Evolutionary conservation across 1,284 basidiomycete species (phyloP).

Genomic region (Bjerkandera adusta): DNA sequence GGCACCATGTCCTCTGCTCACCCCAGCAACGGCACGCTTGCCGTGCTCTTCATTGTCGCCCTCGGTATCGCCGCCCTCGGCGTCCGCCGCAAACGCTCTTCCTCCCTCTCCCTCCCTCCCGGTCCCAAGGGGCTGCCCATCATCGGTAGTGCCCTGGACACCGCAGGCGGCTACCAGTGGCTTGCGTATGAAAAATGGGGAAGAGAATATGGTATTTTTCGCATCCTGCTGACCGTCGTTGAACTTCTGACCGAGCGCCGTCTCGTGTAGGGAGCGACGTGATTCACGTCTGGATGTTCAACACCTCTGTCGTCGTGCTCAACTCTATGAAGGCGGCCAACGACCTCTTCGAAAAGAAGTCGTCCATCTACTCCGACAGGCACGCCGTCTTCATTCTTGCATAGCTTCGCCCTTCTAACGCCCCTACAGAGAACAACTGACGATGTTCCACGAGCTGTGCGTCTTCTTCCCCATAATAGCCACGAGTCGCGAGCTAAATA

Average conservation of each 20-base stretch:
- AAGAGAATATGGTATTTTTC: constrained; percentile 2
- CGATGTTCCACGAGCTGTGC: constrained; percentile 8
- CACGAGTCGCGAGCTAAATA: not conserved
- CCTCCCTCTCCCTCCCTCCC: constrained; percentile 25
- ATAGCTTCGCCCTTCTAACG: too few relatives aligned
- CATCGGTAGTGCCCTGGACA: constrained; percentile 7
- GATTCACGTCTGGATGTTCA: constrained; percentile 2
- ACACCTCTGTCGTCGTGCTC: constrained; percentile 6
- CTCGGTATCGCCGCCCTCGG: constrained; percentile 2
- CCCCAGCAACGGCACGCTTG: not conserved
- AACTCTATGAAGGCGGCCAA: constrained; percentile 9
- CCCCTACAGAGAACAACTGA: not conserved
- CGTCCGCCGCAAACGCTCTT: not conserved
- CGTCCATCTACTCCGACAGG: constrained; percentile 14
- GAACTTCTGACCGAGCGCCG: not conserved
- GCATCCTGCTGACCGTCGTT: not conserved
- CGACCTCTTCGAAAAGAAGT: constrained; percentile 13
- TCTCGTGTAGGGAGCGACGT: constrained; percentile 6
- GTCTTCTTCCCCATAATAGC: not conserved
- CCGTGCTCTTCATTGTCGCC: not conserved
- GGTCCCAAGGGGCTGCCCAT: constrained; percentile 8
- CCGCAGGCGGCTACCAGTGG: constrained; percentile 7
- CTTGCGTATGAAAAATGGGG: constrained; percentile 7
- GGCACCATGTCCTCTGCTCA: too few relatives aligned
- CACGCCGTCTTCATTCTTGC: too few relatives aligned